Base-by-base conservation (phyloP, 2,329 filamentous ascomycete species). In the Tolypocladium pustulatum region DNA sequence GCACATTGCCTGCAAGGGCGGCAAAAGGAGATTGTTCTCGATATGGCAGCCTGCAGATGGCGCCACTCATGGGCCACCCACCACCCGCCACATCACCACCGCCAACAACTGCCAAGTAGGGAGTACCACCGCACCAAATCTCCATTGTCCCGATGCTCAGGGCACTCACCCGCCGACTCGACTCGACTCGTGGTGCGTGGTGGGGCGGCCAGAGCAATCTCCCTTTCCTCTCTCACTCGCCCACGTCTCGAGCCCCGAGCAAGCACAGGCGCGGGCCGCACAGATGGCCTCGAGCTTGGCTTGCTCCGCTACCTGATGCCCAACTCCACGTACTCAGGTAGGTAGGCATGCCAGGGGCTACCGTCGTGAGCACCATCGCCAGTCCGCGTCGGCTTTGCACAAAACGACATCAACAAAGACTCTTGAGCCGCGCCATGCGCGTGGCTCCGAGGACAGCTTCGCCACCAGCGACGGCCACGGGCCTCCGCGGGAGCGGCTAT, bases 51-150 rank as follows among this genome's bases (percentile, higher is more conserved):
- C 41, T 25, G 41, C 41, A 46, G 27, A 34, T 34, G 49, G 20
- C n/a, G 49, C 49, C 49, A 36, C 49, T n/a, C 49, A n/a, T 30
- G 36, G 37, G 36, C 54, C 57, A 60, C 54, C 38, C 54, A 40
- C 54, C 37, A 38, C 37, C 53, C 57, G 57, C 57, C 57, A 58
- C 57, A 58, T 58, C 57, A 37, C 46, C 36, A 32, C 54, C 37
- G 49, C 49, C 49, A 34, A 52, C 49, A n/a, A 5, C 49, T 17
- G 17, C 41, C 41, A 52, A n/a, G 49, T 34, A 4, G 34, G 41
- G 41, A 32, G 27, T n/a, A 34, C 49, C 49, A 52, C 43, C 43
- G 13, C 25, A 27, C 13, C 43, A 7, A 49, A 32, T 52, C 30
- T 52, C 17, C 17, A 17, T 4, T 1, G 22, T 27, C 43, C 43